phyloP scores from a whole-genome alignment of 1,284 basidiomycete genomes.

The Moesziomyces antarcticus region DNA sequence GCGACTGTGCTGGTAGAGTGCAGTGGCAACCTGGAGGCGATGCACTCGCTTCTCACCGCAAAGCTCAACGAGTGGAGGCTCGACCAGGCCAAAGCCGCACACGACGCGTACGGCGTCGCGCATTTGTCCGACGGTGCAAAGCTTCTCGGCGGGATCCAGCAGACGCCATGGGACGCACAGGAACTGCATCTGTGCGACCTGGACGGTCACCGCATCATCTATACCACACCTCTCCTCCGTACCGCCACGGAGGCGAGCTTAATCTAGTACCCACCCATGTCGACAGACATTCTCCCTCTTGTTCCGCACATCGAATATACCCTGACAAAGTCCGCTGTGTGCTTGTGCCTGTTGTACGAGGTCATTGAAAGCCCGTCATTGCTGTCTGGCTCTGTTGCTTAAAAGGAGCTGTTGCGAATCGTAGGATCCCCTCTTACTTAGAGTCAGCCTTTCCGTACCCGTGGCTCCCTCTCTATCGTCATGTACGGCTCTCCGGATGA shows the following conservation, averaged over 20 bases:
- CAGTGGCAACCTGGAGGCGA: conserved; percentile 21
- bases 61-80: conserved; percentile 33
- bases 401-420: not conserved
- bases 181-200: conserved; percentile 45
- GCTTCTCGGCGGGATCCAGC: conserved; percentile 30
- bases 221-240: conserved; percentile 32
- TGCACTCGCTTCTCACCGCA: conserved; percentile 29
- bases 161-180: conserved; percentile 43
- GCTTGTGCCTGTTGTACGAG: not conserved
- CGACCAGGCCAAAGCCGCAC: conserved; percentile 15
- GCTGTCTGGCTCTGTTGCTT: not conserved
- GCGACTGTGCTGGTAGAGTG: conserved; percentile 33
- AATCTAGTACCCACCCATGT: conserved; percentile 3
- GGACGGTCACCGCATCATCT: conserved; percentile 45
- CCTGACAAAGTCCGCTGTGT: conserved; percentile 25
- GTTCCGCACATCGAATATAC: conserved; percentile 20
- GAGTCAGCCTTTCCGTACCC: not conserved
- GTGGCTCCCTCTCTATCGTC: not conserved
- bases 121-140: conserved; percentile 9
- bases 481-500: conserved; percentile 41
- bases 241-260: conserved; percentile 8
- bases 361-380: not conserved
- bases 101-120: not conserved
- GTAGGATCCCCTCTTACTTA: not conserved
- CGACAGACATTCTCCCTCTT: not conserved